Conservation (phyloP, 345 rosid species). For the Hibiscus trionum region DNA sequence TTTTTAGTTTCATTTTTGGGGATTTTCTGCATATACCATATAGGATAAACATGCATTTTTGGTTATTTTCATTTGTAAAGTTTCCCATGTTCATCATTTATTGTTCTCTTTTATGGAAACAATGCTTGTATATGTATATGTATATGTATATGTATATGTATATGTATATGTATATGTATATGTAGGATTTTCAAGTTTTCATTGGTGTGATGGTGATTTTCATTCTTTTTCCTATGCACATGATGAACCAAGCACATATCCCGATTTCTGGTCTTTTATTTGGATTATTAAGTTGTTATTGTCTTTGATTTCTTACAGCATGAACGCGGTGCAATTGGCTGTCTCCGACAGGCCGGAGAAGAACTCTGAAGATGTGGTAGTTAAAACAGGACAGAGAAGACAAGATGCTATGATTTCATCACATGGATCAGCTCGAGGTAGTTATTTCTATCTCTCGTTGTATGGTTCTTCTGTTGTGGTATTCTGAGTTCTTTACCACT, state of each 20-base stretch:
- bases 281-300: not conserved
- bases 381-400: slow-evolving; percentile 24
- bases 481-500: slow-evolving; percentile 3
- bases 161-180: not conserved
- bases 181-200: not conserved
- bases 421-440: slow-evolving; percentile 59
- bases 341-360: slow-evolving; percentile 15
- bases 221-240: not conserved
- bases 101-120: not conserved
- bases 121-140: not conserved
- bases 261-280: not conserved
- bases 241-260: not conserved
- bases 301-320: slow-evolving; percentile 28
- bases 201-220: not conserved
- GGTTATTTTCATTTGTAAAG: not conserved
- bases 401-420: slow-evolving; percentile 22
- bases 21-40: slow-evolving; percentile 4
- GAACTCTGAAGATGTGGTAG: slow-evolving; percentile 13
- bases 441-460: not conserved
- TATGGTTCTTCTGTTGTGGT: not conserved
- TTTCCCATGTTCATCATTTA: not conserved
- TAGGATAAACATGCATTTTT: not conserved
- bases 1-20: not conserved
- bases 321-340: slow-evolving; percentile 19
- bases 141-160: not conserved